Evolutionary conservation across 2,329 filamentous ascomycete species (phyloP).

Genomic region (Aspergillus neoniger): DNA sequence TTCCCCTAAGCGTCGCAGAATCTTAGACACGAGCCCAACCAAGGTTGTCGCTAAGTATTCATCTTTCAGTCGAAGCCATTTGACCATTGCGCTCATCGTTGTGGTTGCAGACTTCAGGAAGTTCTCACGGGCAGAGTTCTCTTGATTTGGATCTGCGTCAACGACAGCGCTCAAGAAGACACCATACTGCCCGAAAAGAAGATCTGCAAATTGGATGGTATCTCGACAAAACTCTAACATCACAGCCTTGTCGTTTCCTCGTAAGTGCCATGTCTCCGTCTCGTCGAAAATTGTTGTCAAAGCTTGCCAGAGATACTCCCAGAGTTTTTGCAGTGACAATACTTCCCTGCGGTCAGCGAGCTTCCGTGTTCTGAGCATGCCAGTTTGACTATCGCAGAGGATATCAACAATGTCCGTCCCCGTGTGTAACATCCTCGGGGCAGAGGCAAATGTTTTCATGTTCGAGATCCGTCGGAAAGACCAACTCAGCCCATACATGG

Average conservation of each 20-base stretch:
- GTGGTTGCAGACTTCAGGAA: conserved; percentile 66
- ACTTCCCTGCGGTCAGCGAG: conserved; percentile 62
- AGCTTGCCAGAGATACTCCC: conserved; percentile 80
- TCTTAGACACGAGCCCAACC: conserved; percentile 79
- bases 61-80: conserved; percentile 89
- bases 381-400: conserved; percentile 64
- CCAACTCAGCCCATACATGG: conserved; percentile 58
- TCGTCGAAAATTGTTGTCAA: conserved; percentile 78
- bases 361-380: conserved; percentile 60
- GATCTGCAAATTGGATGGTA: conserved; percentile 89
- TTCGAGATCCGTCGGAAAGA: conserved; percentile 58
- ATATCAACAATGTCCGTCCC: conserved; percentile 64
- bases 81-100: conserved; percentile 70
- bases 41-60: conserved; percentile 80
- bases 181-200: conserved; percentile 79
- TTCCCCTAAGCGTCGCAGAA: conserved; percentile 78
- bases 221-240: conserved; percentile 95
- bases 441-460: conserved; percentile 61
- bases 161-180: conserved; percentile 73
- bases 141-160: conserved; percentile 44
- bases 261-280: conserved; percentile 79
- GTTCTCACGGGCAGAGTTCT: conserved; percentile 48
- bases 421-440: conserved; percentile 62
- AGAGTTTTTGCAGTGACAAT: conserved; percentile 71
- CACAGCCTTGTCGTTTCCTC: conserved; percentile 66